Base-by-base conservation (phyloP, 1,139 yeast genomes). In the Suzukiozyma palmioleophila region DNA sequence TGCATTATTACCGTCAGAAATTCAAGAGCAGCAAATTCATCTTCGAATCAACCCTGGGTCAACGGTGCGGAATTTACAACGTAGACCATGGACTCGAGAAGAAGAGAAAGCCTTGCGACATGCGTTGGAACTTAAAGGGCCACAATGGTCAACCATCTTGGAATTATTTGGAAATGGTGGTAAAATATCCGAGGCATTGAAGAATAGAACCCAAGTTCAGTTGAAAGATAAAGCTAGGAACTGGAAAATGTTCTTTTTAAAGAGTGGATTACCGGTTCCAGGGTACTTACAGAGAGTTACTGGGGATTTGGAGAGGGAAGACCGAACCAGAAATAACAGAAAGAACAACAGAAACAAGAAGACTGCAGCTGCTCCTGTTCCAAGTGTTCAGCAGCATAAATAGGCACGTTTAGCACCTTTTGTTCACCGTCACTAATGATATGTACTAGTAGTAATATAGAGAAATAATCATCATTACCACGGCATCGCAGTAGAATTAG, bases 121-220 rank as follows among this genome's bases (percentile, higher is more conserved):
- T 43, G 97, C 96, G 0, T 67, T 92, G 40, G 87, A 84, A 48
- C 70, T 80, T 16, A 80, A 83, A 49, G 98, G 98, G 1, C 95
- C 97, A 0, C 87, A 83, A 49, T 92, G 98, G 98, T 75, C 95
- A 1, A 84, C 85, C 41, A 92, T 92, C 40, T 62, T 89, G 36
- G 96, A 87, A 52, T 66, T 84, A 21, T 86, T 85, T 57, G 98
- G 98, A 0, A 84, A 95, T 8, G 97, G 97, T 8, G 98, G 98
- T 3, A 76, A 83, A 35, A 74, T 85, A 21, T 81, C 84, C 22
- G 97, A 92, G 58, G 80, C 82, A 1, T 70, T 92, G 49, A 90
- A 87, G 58, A 86, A 88, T 54, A 72, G 97, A 54, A 82, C 84
- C 10, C 95, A 89, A 56, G 89, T 90, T 10, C 97, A 90, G 58